Percentiles rank a stretch among this genome's conserved stretches.
Evolutionary conservation across 2,329 filamentous ascomycete genomes (phyloP).

Genomic region (Ascochyta rabiei): DNA sequence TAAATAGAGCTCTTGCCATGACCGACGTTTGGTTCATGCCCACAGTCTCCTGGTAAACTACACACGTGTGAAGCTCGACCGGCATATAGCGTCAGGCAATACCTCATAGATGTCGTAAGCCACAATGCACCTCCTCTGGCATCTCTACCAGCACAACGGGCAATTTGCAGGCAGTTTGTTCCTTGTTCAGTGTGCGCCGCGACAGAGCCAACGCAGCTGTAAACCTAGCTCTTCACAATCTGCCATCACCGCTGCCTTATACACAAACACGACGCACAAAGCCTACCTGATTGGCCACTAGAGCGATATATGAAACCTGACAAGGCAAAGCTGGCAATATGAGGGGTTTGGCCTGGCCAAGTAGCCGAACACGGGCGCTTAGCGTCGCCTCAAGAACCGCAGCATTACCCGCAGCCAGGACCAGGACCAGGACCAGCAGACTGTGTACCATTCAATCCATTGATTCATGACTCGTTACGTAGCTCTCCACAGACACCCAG

Average conservation of each 20-base stretch:
- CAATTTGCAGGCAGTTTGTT: background rate
- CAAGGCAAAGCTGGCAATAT: conserved; percentile 9
- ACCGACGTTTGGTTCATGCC: background rate
- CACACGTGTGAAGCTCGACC: background rate
- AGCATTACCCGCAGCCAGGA: too few relatives aligned
- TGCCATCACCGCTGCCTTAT: conserved; percentile 10
- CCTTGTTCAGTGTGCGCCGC: conserved; percentile 5
- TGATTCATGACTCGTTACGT: background rate
- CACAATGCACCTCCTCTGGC: background rate
- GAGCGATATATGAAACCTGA: background rate
- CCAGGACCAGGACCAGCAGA: background rate
- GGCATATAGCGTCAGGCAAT: background rate
- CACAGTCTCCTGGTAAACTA: background rate
- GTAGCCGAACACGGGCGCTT: too few relatives aligned
- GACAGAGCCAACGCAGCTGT: conserved; percentile 3
- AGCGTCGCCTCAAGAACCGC: too few relatives aligned
- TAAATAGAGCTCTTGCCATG: background rate
- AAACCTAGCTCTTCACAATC: conserved; percentile 3
- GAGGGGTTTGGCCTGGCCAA: conserved; percentile 2
- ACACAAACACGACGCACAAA: background rate
- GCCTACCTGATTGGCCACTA: background rate
- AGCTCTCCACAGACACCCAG: background rate
- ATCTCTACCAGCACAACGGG: background rate
- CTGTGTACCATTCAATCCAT: background rate
- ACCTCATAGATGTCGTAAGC: background rate